Evolutionary conservation across 192 early-diverging fungal species (phyloP).

Genomic region (Phycomyces blakesleeanus): DNA sequence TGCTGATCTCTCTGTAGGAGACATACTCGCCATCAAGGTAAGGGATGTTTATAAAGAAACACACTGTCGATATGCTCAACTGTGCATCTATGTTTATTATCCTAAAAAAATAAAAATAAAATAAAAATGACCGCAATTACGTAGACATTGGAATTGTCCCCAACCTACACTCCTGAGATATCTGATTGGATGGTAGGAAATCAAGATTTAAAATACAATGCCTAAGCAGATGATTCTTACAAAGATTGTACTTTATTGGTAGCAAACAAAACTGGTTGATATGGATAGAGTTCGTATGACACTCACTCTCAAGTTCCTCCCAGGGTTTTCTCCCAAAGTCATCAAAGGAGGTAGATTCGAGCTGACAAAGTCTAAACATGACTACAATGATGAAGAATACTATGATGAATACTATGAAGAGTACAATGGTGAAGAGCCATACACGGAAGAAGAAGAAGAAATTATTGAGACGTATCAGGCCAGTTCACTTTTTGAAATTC

Average conservation of each 20-base stretch:
- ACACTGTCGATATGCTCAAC: too few relatives aligned
- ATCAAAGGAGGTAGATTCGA: background rate
- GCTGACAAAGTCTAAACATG: background rate
- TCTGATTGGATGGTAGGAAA: background rate
- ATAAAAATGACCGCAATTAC: too few relatives aligned
- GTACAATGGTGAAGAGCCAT: background rate
- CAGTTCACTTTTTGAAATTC: background rate
- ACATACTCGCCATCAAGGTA: background rate
- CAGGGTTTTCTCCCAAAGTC: background rate
- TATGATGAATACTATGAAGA: background rate
- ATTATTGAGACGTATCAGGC: background rate
- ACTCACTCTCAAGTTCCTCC: background rate
- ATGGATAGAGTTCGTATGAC: background rate
- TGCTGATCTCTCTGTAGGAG: background rate
- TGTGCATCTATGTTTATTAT: too few relatives aligned
- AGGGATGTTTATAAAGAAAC: background rate
- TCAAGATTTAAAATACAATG: background rate
- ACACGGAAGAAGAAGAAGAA: background rate
- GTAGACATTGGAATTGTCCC: background rate
- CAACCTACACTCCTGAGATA: background rate
- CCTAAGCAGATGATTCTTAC: too few relatives aligned
- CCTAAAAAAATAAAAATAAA: too few relatives aligned
- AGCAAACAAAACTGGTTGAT: background rate
- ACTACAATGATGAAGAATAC: background rate
- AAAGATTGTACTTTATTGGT: too few relatives aligned